Base-by-base conservation (phyloP, 768 basidiomycete species). In the Cystoderma amianthinum region DNA sequence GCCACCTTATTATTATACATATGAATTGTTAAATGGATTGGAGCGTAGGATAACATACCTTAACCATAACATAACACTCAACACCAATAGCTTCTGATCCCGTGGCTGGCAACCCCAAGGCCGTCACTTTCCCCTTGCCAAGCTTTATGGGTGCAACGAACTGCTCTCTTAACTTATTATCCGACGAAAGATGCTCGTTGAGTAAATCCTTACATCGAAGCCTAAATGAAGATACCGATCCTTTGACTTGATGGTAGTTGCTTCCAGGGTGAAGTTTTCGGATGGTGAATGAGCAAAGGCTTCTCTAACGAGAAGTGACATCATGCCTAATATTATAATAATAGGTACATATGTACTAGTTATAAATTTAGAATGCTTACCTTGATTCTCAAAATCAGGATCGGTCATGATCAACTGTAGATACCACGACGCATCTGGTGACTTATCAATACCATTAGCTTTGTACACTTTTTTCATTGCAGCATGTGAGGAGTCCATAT, bases 151-250 rank as follows among this genome's bases (percentile, higher is more conserved):
- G 38, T 10, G 32, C 41, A 11, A 48, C 30, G 10, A 48, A 10
- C 58, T 59, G 36, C 1, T 1, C 21, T n/a, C 16, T 13, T 9
- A 16, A 34, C 10, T n/a, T n/a, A 25, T 4, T 11, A 2, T n/a
- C n/a, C n/a, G n/a, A n/a, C n/a, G n/a, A n/a, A n/a, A n/a, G n/a
- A n/a, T n/a, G n/a, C n/a, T n/a, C n/a, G n/a, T n/a, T n/a, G n/a
- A n/a, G n/a, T n/a, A n/a, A n/a, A n/a, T n/a, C n/a, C 51, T 35
- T 41, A 59, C 59, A 51, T 57, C 56, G 39, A 56, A 64, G 3
- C 62, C 60, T 2, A 60, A 32, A 43, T 58, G 62, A 4, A 45
- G 36, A 48, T 64, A 64, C 39, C 50, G 55, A 43, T 60, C 57
- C 35, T 56, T 49, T 15, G 54, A 55, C 30, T 53, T 53, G 6